Evolutionary conservation across 441 rosid species (phyloP).

Genomic region (Erodium chrysanthum): DNA sequence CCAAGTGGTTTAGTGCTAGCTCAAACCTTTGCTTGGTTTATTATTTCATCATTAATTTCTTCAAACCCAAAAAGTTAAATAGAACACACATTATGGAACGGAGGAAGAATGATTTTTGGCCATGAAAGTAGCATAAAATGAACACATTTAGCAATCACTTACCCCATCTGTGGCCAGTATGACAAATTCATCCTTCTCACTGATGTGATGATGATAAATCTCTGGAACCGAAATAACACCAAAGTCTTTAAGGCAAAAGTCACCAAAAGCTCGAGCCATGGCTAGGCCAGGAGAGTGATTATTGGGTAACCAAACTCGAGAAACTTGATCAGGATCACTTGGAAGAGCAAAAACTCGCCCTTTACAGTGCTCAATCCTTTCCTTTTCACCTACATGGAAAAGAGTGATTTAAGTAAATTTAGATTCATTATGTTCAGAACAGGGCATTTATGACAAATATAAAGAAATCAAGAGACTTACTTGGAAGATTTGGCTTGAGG

Average conservation of each 20-base stretch:
- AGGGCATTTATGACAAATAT: no score
- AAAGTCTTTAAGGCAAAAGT: slow-evolving; percentile 24
- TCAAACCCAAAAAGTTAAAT: not conserved
- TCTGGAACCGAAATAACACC: slow-evolving; percentile 24
- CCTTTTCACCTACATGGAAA: slow-evolving; percentile 17
- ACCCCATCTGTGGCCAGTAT: slow-evolving; percentile 28
- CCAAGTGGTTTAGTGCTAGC: no score
- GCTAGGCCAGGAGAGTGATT: slow-evolving; percentile 24
- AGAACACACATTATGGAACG: not conserved
- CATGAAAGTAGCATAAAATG: not conserved
- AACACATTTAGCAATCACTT: not conserved
- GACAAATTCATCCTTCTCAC: slow-evolving; percentile 23
- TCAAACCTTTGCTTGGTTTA: no score
- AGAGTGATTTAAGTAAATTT: not conserved
- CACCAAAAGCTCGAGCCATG: slow-evolving; percentile 28
- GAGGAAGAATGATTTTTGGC: not conserved
- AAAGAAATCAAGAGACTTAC: slow-evolving; percentile 10
- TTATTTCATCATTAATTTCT: not conserved
- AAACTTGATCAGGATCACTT: slow-evolving; percentile 22
- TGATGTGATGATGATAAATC: slow-evolving; percentile 15
- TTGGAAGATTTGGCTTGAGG: slow-evolving; percentile 19
- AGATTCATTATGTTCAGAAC: not conserved
- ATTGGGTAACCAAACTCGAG: slow-evolving; percentile 23
- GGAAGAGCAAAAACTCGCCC: slow-evolving; percentile 25
- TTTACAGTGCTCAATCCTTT: slow-evolving; percentile 20